Percentiles rank a stretch among this genome's conserved stretches.
phyloP scores from a whole-genome alignment of 345 rosid genomes.

The Bruguiera sexangula region DNA sequence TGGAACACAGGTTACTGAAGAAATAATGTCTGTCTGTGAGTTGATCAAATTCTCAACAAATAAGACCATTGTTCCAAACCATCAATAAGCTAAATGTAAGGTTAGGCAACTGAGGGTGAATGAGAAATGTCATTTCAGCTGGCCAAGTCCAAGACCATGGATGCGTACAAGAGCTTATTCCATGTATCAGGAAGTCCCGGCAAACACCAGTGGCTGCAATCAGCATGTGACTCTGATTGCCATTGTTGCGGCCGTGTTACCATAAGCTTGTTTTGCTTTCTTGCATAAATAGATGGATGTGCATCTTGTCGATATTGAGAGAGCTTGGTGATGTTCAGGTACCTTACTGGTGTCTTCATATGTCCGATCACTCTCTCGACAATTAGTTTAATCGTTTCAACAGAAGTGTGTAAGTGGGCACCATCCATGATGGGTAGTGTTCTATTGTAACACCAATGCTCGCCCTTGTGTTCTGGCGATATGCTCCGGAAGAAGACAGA shows the following conservation, averaged over 20 bases:
- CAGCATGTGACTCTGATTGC: conserved; percentile 24
- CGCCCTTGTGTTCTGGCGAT: conserved; percentile 44
- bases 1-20: too few species aligned
- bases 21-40: too few species aligned
- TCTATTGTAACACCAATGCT: conserved; percentile 28
- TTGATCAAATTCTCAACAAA: too few species aligned
- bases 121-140: conserved; percentile 5
- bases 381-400: conserved; percentile 18
- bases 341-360: conserved; percentile 34
- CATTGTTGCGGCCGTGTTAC: conserved; percentile 1
- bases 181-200: conserved; percentile 64
- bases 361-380: conserved; percentile 22
- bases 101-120: not conserved
- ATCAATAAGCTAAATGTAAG: too few species aligned
- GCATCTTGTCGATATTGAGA: conserved; percentile 41
- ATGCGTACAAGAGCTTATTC: conserved; percentile 49
- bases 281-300: conserved; percentile 45
- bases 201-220: conserved; percentile 68
- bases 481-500: conserved; percentile 42
- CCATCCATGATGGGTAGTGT: conserved; percentile 33
- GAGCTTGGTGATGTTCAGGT: conserved; percentile 41
- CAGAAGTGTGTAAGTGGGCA: conserved; percentile 20
- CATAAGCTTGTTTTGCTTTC: conserved; percentile 19
- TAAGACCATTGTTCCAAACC: too few species aligned
- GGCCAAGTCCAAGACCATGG: conserved; percentile 21